Conservation (phyloP, 169 alveolate genomes). For the Eimeria falciformis region DNA sequence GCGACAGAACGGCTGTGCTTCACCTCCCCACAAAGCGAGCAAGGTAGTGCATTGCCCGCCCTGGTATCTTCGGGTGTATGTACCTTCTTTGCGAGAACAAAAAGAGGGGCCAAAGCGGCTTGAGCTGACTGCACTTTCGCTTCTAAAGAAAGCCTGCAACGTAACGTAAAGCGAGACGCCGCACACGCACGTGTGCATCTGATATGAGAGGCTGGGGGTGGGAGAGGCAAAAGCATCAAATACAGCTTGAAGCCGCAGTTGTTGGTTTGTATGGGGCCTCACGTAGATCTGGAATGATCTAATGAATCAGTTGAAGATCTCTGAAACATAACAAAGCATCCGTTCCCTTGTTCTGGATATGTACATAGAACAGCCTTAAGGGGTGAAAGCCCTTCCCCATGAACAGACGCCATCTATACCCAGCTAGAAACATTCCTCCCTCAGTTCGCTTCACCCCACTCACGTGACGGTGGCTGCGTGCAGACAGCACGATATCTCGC, state of each 20-base stretch:
- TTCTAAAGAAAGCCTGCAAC: slow-evolving; percentile 59
- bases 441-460: no score
- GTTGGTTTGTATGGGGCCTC: not conserved
- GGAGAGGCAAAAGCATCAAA: not conserved
- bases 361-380: no score
- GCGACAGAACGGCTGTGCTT: no score
- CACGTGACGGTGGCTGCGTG: slow-evolving; percentile 57
- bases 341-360: no score
- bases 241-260: not conserved
- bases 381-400: no score
- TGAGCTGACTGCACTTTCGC: slow-evolving; percentile 76
- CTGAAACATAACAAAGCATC: not conserved
- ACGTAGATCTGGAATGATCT: slow-evolving; percentile 24
- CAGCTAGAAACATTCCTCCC: no score
- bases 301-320: not conserved
- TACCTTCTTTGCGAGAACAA: slow-evolving; percentile 67
- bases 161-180: not conserved
- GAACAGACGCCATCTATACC: no score
- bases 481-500: slow-evolving; percentile 46
- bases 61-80: not conserved
- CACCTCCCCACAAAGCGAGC: no score
- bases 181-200: no score
- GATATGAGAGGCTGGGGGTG: not conserved
- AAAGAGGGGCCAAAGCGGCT: slow-evolving; percentile 74
- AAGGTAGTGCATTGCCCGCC: no score